Base-by-base conservation (phyloP, 805 yeast species). In the Cyberlindnera veronae region DNA sequence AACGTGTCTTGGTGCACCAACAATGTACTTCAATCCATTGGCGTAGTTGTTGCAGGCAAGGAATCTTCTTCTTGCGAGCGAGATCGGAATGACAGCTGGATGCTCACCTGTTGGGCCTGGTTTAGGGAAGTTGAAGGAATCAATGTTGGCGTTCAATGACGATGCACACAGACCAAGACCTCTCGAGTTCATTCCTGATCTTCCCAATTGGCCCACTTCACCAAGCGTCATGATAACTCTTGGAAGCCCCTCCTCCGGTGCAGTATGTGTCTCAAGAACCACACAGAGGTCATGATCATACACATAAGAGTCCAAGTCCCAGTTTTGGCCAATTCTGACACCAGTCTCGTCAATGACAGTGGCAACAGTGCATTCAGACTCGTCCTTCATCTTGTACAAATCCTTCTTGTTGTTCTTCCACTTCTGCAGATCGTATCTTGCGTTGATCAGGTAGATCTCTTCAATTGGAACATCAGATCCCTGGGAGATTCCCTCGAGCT, bases 101-200 rank as follows among this genome's bases (percentile, higher is more conserved):
- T 27, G 13, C 5, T 40, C 42, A 3, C 7, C 1, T 6, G 40
- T 16, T 14, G 42, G 42, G 15, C 40, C 42, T 4, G 41, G 33
- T 20, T 30, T 34, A 11, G 48, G 42, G 32, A 44, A 44, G 30
- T 38, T 34, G 34, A 44, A 44, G 17, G 40, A 31, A 16, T 44
- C 48, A 21, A 41, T 34, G 41, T 38, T 44, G 23, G 45, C 38
- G 30, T 44, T 44, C 27, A 44, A 24, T 2, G 48, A 40, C 14
- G 42, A 38, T 11, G 48, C 48, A 41, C 48, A 44, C 8, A 44
- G 41, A 15, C 48, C 48, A 11, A 44, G 20, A 16, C 48, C 48
- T 26, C 31, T 44, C 2, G 48, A 44, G 34, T 44, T 44, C 48
- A 44, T 44, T 24, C 48, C 48, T 3, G 48, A 44, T 44, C 48